Evolutionary conservation across 1,284 basidiomycete species (phyloP).

Genomic region (Cystobasidium slooffiae): DNA sequence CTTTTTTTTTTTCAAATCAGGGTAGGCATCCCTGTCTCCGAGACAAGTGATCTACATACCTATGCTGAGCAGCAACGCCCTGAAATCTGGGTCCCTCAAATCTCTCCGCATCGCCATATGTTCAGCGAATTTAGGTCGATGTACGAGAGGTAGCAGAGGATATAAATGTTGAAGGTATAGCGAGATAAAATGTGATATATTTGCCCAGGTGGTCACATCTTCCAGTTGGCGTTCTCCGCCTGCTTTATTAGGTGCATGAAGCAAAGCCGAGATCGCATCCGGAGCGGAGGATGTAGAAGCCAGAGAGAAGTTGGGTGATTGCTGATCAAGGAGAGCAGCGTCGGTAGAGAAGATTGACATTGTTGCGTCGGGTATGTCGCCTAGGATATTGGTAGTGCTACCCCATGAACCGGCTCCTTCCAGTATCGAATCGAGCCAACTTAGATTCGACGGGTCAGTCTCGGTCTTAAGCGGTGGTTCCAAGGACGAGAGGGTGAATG

Average conservation of each 20-base stretch:
- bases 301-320: conserved; percentile 28
- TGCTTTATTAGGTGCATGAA: neutral
- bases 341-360: conserved; percentile 26
- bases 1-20: too few species aligned
- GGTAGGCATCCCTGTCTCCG: too few species aligned
- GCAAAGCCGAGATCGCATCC: neutral
- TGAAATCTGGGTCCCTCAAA: conserved; percentile 56
- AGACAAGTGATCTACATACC: conserved; percentile 48
- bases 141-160: conserved; percentile 57
- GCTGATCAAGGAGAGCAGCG: neutral
- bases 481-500: conserved; percentile 14
- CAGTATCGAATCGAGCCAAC: conserved; percentile 34
- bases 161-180: conserved; percentile 58
- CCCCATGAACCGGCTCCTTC: conserved; percentile 32
- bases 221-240: conserved; percentile 52
- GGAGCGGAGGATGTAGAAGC: conserved; percentile 22
- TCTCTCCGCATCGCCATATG: conserved; percentile 56
- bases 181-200: conserved; percentile 57
- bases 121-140: conserved; percentile 58
- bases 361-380: conserved; percentile 17
- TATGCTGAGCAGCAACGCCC: conserved; percentile 57
- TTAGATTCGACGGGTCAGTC: conserved; percentile 16
- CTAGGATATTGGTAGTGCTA: conserved; percentile 14
- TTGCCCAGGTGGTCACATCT: conserved; percentile 57
- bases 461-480: conserved; percentile 22